Conservation (phyloP, 2,329 filamentous ascomycete genomes). For the Aspergillus hortae region DNA sequence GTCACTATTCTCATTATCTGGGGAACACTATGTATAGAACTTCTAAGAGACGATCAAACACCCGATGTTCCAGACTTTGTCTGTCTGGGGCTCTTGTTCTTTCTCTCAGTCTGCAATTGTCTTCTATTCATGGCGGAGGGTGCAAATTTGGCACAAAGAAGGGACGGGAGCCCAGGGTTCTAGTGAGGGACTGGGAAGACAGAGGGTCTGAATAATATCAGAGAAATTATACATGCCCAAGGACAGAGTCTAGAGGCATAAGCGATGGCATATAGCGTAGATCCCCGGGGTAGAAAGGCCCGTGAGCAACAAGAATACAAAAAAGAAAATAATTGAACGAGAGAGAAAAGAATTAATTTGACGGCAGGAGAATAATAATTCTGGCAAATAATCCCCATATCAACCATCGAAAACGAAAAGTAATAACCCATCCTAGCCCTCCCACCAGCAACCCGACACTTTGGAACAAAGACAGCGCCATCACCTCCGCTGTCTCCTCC, state of each 20-base stretch:
- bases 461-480: slow-evolving; percentile 18
- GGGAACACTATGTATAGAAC: background rate
- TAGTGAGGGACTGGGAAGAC: background rate
- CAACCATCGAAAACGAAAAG: background rate
- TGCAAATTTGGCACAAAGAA: slow-evolving; percentile 22
- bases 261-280: background rate
- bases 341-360: slow-evolving; percentile 4
- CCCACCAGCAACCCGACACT: slow-evolving; percentile 11
- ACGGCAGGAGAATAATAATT: slow-evolving; percentile 6
- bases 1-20: background rate
- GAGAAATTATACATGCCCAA: too few relatives aligned
- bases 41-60: background rate
- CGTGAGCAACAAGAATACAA: slow-evolving; percentile 1
- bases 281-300: background rate
- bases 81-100: background rate
- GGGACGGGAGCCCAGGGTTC: background rate
- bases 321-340: slow-evolving; percentile 5
- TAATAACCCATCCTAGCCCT: slow-evolving; percentile 13
- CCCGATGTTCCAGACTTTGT: background rate
- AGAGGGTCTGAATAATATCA: background rate
- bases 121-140: slow-evolving; percentile 6
- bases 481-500: slow-evolving; percentile 2
- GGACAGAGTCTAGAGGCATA: too few relatives aligned
- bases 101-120: background rate
- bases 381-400: slow-evolving; percentile 1